Conservation (phyloP, 1,284 basidiomycete genomes). For the Fistulina hepatica region DNA sequence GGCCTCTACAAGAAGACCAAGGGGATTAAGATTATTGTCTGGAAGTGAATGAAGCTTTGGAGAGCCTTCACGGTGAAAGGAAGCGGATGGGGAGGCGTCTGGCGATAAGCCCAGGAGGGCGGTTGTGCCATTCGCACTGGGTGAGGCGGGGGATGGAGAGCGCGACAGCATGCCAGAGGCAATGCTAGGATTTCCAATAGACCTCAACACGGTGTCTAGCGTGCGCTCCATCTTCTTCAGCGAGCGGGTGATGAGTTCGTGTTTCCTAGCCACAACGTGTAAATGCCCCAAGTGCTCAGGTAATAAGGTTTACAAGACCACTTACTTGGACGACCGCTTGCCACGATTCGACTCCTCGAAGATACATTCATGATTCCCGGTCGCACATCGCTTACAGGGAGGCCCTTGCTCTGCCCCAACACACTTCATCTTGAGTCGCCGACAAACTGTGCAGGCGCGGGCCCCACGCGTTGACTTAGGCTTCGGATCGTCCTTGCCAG, state of each 20-base stretch:
- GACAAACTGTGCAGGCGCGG: slow-evolving; percentile 90
- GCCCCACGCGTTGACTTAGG: slow-evolving; percentile 81
- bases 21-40: slow-evolving; percentile 82
- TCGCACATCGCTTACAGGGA: slow-evolving; percentile 77
- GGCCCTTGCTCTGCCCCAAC: slow-evolving; percentile 88
- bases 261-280: slow-evolving; percentile 46
- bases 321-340: slow-evolving; percentile 80
- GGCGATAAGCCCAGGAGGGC: slow-evolving; percentile 34
- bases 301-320: too few species aligned
- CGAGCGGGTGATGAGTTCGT: slow-evolving; percentile 80
- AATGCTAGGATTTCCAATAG: slow-evolving; percentile 72
- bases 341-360: slow-evolving; percentile 94
- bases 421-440: slow-evolving; percentile 97
- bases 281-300: slow-evolving; percentile 7
- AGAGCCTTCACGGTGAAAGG: slow-evolving; percentile 34
- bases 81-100: slow-evolving; percentile 17
- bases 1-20: slow-evolving; percentile 85
- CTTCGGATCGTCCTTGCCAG: slow-evolving; percentile 61
- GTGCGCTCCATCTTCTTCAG: slow-evolving; percentile 89
- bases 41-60: slow-evolving; percentile 82
- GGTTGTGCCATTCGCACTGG: too few species aligned
- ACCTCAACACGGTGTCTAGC: slow-evolving; percentile 76
- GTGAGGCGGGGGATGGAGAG: slow-evolving; percentile 63
- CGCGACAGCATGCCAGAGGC: slow-evolving; percentile 70
- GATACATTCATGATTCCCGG: slow-evolving; percentile 82